These are phyloP conservation scores for Torrubiella hemipterigena DNA, from an alignment of 2,329 filamentous ascomycete species.

Conservation along the genomic window DNA sequence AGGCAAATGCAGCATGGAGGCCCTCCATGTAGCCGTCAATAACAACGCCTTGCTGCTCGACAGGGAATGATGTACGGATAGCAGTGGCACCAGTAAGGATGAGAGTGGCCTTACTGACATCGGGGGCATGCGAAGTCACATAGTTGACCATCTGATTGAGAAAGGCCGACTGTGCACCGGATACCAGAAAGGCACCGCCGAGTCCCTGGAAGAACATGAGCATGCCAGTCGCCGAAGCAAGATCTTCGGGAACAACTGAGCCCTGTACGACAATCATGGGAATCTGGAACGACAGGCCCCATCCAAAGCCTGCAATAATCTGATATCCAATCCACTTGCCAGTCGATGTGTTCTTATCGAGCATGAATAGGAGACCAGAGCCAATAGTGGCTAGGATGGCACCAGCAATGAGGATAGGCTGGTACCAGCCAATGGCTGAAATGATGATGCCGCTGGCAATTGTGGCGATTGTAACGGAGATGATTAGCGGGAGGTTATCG, in stretches of 20 bases:
- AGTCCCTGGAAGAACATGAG: slow-evolving; percentile 38
- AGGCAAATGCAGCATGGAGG: slow-evolving; percentile 50
- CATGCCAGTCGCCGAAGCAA: slow-evolving; percentile 33
- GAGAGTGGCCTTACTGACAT: slow-evolving; percentile 22
- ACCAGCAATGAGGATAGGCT: slow-evolving; percentile 33
- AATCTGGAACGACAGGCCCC: slow-evolving; percentile 32
- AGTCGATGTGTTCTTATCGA: slow-evolving; percentile 23
- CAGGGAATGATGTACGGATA: slow-evolving; percentile 37
- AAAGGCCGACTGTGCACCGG: slow-evolving; percentile 34
- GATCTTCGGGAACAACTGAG: slow-evolving; percentile 25
- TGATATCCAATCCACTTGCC: slow-evolving; percentile 42
- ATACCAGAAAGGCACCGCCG: slow-evolving; percentile 37
- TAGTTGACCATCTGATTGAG: slow-evolving; percentile 28
- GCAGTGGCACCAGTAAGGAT: slow-evolving; percentile 38
- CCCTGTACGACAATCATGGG: slow-evolving; percentile 38
- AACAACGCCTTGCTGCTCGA: slow-evolving; percentile 37
- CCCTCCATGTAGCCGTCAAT: slow-evolving; percentile 50
- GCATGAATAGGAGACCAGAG: slow-evolving; percentile 28
- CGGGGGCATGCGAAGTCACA: slow-evolving; percentile 20
- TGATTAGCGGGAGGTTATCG: slow-evolving; percentile 24
- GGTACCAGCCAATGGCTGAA: slow-evolving; percentile 26
- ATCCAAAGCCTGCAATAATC: slow-evolving; percentile 35
- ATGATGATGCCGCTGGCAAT: slow-evolving; percentile 26
- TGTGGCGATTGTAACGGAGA: slow-evolving; percentile 29
- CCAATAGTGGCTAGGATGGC: slow-evolving; percentile 28